A percentile compares a stretch with the other conserved stretches of the same genome.
phyloP scores from a whole-genome alignment of 768 basidiomycete genomes.

The Lanmaoa pseudosensibilis region DNA sequence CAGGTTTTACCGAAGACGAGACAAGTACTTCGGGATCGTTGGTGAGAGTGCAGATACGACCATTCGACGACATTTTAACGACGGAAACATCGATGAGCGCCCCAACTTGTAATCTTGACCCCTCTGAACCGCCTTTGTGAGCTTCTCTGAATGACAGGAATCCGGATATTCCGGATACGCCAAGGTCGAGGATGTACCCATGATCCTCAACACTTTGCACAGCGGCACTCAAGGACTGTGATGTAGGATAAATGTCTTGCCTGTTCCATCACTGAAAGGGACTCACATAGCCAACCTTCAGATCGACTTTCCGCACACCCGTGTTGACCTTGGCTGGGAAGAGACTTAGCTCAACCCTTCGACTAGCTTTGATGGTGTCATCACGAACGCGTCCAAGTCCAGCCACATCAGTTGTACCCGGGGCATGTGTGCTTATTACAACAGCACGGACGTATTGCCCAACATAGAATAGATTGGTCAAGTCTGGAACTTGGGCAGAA shows the following conservation, averaged over 20 bases:
- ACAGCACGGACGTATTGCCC: conserved; percentile 86
- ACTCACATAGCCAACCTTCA: conserved; percentile 75
- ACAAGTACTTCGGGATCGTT: conserved; percentile 49
- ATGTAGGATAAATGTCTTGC: neutral
- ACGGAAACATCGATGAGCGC: conserved; percentile 69
- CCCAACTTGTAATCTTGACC: conserved; percentile 54
- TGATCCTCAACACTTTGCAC: conserved; percentile 91
- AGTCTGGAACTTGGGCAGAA: conserved; percentile 54
- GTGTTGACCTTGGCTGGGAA: conserved; percentile 82
- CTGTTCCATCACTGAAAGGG: neutral
- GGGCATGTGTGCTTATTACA: conserved; percentile 66
- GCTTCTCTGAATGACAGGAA: conserved; percentile 83
- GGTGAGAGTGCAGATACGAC: conserved; percentile 73
- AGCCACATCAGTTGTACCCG: conserved; percentile 60
- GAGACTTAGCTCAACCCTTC: conserved; percentile 83
- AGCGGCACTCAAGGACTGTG: conserved; percentile 70
- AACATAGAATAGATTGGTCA: conserved; percentile 71
- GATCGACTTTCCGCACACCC: conserved; percentile 75
- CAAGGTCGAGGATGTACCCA: conserved; percentile 88
- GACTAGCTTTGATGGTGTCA: conserved; percentile 64
- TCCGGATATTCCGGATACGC: conserved; percentile 73
- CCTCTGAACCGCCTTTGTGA: conserved; percentile 37
- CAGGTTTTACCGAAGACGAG: conserved; percentile 53
- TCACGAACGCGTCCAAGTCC: conserved; percentile 65
- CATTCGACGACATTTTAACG: conserved; percentile 67